These are phyloP conservation scores for Pythium coloratum DNA, from an alignment of 352 stramenopile genomes.

Conservation along the genomic window DNA sequence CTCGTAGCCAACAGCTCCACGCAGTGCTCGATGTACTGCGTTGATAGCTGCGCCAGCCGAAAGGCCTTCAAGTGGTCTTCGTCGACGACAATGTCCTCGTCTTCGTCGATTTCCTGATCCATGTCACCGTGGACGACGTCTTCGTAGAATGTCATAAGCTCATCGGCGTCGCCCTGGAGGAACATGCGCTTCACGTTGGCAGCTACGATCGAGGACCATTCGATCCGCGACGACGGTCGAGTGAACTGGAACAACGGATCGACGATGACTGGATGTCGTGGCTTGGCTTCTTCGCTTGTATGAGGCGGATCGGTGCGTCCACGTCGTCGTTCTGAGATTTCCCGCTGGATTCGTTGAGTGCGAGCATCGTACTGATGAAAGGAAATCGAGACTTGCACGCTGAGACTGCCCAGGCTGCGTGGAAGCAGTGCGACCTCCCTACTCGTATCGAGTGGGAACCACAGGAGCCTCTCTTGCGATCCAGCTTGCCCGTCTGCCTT, in stretches of 20 bases:
- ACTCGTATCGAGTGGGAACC: conserved; percentile 24
- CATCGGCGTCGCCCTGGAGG: conserved; percentile 59
- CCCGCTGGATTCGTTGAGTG: conserved; percentile 5
- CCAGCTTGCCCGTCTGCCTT: conserved; percentile 18
- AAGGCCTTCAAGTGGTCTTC: conserved; percentile 52
- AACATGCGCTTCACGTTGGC: conserved; percentile 66
- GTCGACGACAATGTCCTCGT: conserved; percentile 54
- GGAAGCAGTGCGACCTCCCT: not conserved
- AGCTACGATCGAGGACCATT: conserved; percentile 60
- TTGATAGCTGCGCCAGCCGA: conserved; percentile 53
- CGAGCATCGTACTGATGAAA: conserved; percentile 7
- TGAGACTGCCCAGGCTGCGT: not conserved
- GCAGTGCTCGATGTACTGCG: conserved; percentile 72
- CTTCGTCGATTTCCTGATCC: conserved; percentile 44
- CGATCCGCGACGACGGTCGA: conserved; percentile 42
- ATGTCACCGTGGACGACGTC: conserved; percentile 58
- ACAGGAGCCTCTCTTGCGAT: conserved; percentile 6
- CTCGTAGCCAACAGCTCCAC: conserved; percentile 40
- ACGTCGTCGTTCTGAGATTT: conserved; percentile 14
- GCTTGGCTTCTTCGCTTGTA: not conserved
- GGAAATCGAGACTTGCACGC: conserved; percentile 19
- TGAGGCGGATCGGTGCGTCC: not conserved
- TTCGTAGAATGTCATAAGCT: conserved; percentile 50
- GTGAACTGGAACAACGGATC: conserved; percentile 65
- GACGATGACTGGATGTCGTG: conserved; percentile 16